Base-by-base conservation (phyloP, 306 rosid species). In the Prunus fruticosa region DNA sequence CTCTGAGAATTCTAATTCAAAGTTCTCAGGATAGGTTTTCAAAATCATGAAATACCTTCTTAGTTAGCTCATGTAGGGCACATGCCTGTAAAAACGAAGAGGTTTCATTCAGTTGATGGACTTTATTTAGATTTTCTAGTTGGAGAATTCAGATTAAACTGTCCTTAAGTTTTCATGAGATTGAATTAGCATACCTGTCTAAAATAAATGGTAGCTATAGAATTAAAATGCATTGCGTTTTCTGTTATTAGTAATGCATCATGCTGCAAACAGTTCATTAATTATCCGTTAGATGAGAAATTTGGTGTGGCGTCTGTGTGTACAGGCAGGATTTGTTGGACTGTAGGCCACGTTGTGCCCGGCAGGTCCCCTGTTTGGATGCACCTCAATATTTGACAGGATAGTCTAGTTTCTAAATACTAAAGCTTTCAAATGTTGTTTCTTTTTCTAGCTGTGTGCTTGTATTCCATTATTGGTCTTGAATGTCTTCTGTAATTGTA, bases 181-280 rank as follows among this genome's bases (percentile, higher is more conserved):
- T 73, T 63, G 30, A 53, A 50, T 65, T 32, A 64, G 19, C 81
- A 47, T 87, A 89, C 97, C 93, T 87, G 92, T 77, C 86, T 87
- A 78, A 87, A 89, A 81, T 84, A 91, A 79, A 89, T 65, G 43
- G 93, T 84, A 74, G 76, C 81, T 2, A 89, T 62, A 71, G 93
- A 81, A 84, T 91, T 91, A 78, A 91, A 91, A 82, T 78, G 72
- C 93, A 89, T 89, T 8, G 97, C 92, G 73, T 89, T 91, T 78
- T 84, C 80, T 75, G 91, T 83, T 69, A 89, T 86, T 79, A 89
- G 25, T 27, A 82, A 80, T 32, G 82, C 84, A 74, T 91, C 97
- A 64, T 73, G 87, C 92, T 91, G 90, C 86, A 78, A 43, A 73
- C 62, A 69, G 43, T 71, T 62, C 81, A 83, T 73, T 74, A 64